Conservation (phyloP, 768 basidiomycete genomes). For the Hebeloma cylindrosporum region DNA sequence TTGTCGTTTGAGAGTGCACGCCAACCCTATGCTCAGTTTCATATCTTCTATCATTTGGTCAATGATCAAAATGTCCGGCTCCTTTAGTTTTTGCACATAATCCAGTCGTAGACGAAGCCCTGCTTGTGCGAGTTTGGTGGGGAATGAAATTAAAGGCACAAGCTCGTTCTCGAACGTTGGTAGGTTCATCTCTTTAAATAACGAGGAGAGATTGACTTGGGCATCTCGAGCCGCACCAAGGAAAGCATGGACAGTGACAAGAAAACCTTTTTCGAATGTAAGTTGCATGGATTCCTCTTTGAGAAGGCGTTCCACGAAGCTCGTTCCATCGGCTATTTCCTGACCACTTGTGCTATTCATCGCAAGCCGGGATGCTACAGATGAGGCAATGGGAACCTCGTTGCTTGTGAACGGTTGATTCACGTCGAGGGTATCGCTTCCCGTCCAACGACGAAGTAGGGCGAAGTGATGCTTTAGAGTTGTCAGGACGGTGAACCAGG, state of each 20-base stretch:
- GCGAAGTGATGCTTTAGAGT: slow-evolving; percentile 82
- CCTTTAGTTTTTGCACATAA: slow-evolving; percentile 83
- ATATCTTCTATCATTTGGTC: slow-evolving; percentile 94
- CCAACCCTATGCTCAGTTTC: slow-evolving; percentile 85
- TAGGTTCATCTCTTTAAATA: slow-evolving; percentile 86
- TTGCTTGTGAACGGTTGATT: slow-evolving; percentile 72
- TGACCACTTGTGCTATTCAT: slow-evolving; percentile 25
- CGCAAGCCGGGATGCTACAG: slow-evolving; percentile 23
- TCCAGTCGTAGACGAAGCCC: slow-evolving; percentile 86
- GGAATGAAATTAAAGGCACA: slow-evolving; percentile 92
- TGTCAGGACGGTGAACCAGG: slow-evolving; percentile 87
- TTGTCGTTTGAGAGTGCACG: slow-evolving; percentile 93
- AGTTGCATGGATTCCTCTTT: slow-evolving; percentile 97
- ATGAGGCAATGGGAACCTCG: slow-evolving; percentile 47
- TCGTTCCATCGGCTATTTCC: slow-evolving; percentile 66
- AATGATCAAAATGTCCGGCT: slow-evolving; percentile 87
- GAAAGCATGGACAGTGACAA: slow-evolving; percentile 84
- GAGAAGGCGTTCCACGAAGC: slow-evolving; percentile 90
- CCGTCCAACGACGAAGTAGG: slow-evolving; percentile 90
- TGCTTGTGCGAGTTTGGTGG: slow-evolving; percentile 91
- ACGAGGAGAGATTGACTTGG: slow-evolving; percentile 73
- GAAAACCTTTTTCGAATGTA: slow-evolving; percentile 89
- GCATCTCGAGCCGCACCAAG: slow-evolving; percentile 85
- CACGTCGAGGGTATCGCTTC: slow-evolving; percentile 87
- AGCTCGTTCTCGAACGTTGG: slow-evolving; percentile 90